These are phyloP conservation scores for Thermochaetoides thermophila DNA, from an alignment of 495 filamentous ascomycete genomes.

Conservation along the genomic window DNA sequence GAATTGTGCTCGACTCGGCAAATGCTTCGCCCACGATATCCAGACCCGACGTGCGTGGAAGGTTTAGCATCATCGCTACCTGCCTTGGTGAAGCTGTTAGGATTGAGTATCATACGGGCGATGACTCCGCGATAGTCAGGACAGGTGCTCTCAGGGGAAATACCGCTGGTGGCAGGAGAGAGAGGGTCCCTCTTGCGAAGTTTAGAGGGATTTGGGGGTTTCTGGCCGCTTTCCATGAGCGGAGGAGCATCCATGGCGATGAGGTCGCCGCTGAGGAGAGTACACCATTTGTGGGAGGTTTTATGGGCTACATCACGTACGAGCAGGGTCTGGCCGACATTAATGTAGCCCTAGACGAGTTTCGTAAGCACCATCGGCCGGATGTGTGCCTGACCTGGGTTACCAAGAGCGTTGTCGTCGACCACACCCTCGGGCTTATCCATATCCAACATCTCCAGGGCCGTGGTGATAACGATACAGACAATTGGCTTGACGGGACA, in stretches of 20 bases:
- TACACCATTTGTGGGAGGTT: slow-evolving; percentile 71
- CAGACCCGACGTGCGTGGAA: slow-evolving; percentile 36
- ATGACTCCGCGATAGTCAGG: slow-evolving; percentile 20
- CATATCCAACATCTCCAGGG: slow-evolving; percentile 47
- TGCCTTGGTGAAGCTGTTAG: slow-evolving; percentile 35
- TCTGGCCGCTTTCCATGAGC: slow-evolving; percentile 42
- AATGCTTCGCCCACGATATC: slow-evolving; percentile 23
- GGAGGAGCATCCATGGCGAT: slow-evolving; percentile 19
- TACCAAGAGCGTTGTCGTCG: slow-evolving; percentile 65
- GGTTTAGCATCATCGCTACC: slow-evolving; percentile 54
- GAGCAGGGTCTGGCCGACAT: slow-evolving; percentile 63
- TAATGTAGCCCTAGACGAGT: slow-evolving; percentile 23
- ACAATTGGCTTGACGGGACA: slow-evolving; percentile 20
- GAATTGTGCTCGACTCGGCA: slow-evolving; percentile 42
- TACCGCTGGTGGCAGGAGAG: slow-evolving; percentile 5
- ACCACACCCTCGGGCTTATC: slow-evolving; percentile 45
- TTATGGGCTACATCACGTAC: slow-evolving; percentile 83
- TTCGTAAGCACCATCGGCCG: slow-evolving; percentile 34
- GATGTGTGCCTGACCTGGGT: slow-evolving; percentile 70
- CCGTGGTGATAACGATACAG: slow-evolving; percentile 9
- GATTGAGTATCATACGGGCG: slow-evolving; percentile 38
- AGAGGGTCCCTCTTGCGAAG: slow-evolving; percentile 17
- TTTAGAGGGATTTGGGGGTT: slow-evolving; percentile 38
- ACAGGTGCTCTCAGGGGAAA: slow-evolving; percentile 4
- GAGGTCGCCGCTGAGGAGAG: slow-evolving; percentile 6